Conservation (phyloP, 2,329 filamentous ascomycete species). For the Pseudogymnoascus sp. region DNA sequence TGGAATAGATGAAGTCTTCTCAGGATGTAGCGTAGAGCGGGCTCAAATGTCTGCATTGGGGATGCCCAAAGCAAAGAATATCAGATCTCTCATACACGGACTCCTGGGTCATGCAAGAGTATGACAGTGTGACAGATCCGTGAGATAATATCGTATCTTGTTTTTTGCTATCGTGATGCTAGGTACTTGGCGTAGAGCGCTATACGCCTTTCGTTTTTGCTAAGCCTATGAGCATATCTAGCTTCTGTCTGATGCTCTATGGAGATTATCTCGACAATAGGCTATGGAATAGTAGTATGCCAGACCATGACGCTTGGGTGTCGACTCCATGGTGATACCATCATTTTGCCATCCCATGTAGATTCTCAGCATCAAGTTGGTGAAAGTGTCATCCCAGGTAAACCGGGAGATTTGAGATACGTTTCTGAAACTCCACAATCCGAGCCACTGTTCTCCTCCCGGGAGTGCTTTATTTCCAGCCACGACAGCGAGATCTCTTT, state of each 20-base stretch:
- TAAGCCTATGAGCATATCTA: constrained; percentile 39
- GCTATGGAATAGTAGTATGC: constrained; percentile 41
- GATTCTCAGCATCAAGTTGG: not conserved
- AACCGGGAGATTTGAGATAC: not conserved
- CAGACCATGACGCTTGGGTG: constrained; percentile 27
- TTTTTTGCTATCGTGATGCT: constrained; percentile 71
- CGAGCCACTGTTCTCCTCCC: not conserved
- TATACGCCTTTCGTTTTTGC: constrained; percentile 43
- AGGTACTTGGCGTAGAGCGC: constrained; percentile 58
- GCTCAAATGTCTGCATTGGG: constrained; percentile 4
- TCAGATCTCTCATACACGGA: constrained; percentile 6
- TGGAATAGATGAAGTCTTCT: not conserved
- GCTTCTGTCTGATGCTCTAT: constrained; percentile 45
- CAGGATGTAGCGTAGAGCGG: not conserved
- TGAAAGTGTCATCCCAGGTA: not conserved
- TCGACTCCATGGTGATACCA: constrained; percentile 1
- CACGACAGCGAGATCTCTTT: not conserved
- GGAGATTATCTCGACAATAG: constrained; percentile 61
- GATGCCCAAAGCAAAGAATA: not conserved
- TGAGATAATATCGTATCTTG: constrained; percentile 29
- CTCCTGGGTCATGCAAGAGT: constrained; percentile 26
- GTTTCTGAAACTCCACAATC: constrained; percentile 1
- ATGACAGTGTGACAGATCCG: constrained; percentile 30
- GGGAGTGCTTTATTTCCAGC: not conserved
- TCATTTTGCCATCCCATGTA: constrained; percentile 1